Evolutionary conservation across 805 yeast species (phyloP), one percentile per base, ranked within the genome.

Genomic region (Starmerella davenportii): DNA sequence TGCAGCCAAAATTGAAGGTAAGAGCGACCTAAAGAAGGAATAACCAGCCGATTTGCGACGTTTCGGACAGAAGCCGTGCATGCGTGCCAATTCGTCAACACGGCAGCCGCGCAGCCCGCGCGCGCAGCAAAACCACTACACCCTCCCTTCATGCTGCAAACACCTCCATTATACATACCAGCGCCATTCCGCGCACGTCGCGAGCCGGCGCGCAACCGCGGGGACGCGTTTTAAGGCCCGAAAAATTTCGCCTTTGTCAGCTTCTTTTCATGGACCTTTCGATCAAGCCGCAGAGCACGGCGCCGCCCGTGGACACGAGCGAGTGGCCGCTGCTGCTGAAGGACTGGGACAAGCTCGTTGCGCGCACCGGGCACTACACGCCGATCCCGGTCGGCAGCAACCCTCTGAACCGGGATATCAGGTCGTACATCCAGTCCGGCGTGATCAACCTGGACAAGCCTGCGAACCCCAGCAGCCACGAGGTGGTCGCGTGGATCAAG

Each of bases 401-500:
- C 38, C 98, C 98, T 44, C 70, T 80, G 58, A 84, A 82, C 64
- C 77, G 98, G 69, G 95, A 84, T 61, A 66, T 90, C 51, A 80
- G 80, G 62, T 69, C 80, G 25, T 90, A 90, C 61, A 68, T 90
- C 52, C 73, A 90, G 36, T 76, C 94, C 5, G 98, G 98, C 69
- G 93, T 90, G 38, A 87, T 90, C 58, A 90, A 90, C 66, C 70
- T 90, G 53, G 98, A 90, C 66, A 90, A 90, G 55, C 98, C 98
- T 51, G 80, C 95, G 21, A 90, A 90, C 62, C 98, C 98, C 51
- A 81, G 95, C 33, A 82, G 95, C 39, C 98, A 90, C 65, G 98
- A 90, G 68, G 98, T 90, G 57, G 98, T 90, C 54, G 98, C 98
- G 19, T 90, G 98, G 98, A 74, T 90, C 56, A 90, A 90, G 67